A percentile compares a stretch with the other conserved stretches of the same genome.
These are phyloP conservation scores for Diaporthe citrichinensis DNA, from an alignment of 2,329 filamentous ascomycete genomes.

Conservation along the genomic window DNA sequence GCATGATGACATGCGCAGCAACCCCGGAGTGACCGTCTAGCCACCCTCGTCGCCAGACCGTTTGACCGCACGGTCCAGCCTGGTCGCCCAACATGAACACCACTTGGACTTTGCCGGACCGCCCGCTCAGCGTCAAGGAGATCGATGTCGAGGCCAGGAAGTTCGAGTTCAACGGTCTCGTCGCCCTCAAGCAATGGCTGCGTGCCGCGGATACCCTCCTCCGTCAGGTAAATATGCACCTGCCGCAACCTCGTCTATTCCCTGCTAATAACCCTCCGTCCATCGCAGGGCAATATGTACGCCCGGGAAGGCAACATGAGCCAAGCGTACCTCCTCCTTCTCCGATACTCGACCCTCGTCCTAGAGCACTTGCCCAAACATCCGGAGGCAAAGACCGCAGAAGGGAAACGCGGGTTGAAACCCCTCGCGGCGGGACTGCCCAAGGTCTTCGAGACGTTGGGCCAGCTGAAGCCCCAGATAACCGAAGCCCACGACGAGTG, in stretches of 20 bases:
- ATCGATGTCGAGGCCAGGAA: slow-evolving; percentile 81
- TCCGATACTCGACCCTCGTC: slow-evolving; percentile 89
- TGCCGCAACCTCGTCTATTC: background rate
- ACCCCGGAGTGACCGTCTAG: slow-evolving; percentile 1
- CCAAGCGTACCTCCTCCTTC: slow-evolving; percentile 91
- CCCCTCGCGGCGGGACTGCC: slow-evolving; percentile 64
- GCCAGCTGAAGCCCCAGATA: slow-evolving; percentile 84
- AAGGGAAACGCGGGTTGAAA: slow-evolving; percentile 75
- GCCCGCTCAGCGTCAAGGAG: slow-evolving; percentile 81
- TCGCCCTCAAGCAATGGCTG: slow-evolving; percentile 85
- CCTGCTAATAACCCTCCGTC: background rate
- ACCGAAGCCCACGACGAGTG: slow-evolving; percentile 79
- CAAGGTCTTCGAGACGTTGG: slow-evolving; percentile 77
- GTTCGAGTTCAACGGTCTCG: slow-evolving; percentile 84
- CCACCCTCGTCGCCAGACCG: background rate
- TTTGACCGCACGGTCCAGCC: slow-evolving; percentile 7
- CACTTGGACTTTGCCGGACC: slow-evolving; percentile 53
- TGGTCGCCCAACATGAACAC: slow-evolving; percentile 48
- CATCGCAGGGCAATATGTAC: slow-evolving; percentile 82
- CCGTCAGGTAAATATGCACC: slow-evolving; percentile 74
- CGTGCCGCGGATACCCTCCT: slow-evolving; percentile 84
- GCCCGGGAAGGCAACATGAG: slow-evolving; percentile 87
- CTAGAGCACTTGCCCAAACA: slow-evolving; percentile 82
- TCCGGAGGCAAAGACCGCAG: slow-evolving; percentile 78
- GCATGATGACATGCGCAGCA: slow-evolving; percentile 19